Evolutionary conservation across 1,284 basidiomycete species (phyloP), one percentile per base, ranked within the genome.

Genomic region (Sutorius eximius): DNA sequence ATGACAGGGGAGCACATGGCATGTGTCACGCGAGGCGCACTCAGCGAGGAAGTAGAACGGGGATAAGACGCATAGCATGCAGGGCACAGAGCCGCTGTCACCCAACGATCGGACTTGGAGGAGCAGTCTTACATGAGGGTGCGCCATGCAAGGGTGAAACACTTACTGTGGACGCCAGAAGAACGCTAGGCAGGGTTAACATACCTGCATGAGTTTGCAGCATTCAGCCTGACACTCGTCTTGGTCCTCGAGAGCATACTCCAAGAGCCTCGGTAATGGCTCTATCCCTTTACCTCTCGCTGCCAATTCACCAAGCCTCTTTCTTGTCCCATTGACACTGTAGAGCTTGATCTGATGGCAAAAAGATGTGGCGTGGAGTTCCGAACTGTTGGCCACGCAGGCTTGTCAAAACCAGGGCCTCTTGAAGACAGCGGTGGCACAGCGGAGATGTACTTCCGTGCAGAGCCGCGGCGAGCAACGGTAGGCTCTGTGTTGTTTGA

Each of bases 401-500:
- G 29, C 32, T 13, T 20, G 38, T 45, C 45, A 42, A 30, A 30
- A 45, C 10, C 13, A 37, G 11, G 18, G 22, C 1, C 18, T 37
- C 27, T n/a, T n/a, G n/a, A 27, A 18, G 34, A 38, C 2, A 24
- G 6, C 6, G 1, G 32, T 10, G 24, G 18, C 1, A 24, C 18
- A 34, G 3, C 24, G 24, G 9, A 32, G 66, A 66, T 78, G 55
- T 59, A 81, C 80, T 81, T 82, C 79, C 79, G 81, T 5, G 79
- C 76, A 16, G 79, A 82, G 33, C 24, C 24, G 24, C 24, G 24
- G 24, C 79, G 76, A 10, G 82, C 77, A 56, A 75, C 81, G 2
- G 81, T 82, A 20, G 81, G 82, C 60, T 82, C 77, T 5, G 80
- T 82, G 61, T 83, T 82, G 67, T 79, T 80, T 9, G 79, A 79